Conservation (phyloP, 805 yeast genomes). For the Metschnikowia cubensis region DNA sequence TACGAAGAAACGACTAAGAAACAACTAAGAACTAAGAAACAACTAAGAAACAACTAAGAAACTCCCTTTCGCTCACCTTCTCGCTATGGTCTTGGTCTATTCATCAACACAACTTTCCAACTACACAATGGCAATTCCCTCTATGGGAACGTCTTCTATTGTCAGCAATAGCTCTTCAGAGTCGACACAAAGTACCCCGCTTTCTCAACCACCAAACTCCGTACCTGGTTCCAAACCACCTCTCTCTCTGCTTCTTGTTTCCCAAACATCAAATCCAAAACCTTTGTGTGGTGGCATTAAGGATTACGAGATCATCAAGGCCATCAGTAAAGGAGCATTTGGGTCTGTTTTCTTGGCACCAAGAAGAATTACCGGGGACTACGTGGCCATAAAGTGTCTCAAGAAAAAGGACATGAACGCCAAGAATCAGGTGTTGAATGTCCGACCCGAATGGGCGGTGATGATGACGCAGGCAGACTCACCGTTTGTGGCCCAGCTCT, state of each 20-base stretch:
- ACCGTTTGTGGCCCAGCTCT: conserved; percentile 87
- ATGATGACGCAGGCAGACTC: conserved; percentile 95
- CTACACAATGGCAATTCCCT: conserved; percentile 10
- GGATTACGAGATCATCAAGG: conserved; percentile 88
- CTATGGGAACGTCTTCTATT: conserved; percentile 7
- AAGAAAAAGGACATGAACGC: conserved; percentile 95
- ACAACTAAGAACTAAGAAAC: no score
- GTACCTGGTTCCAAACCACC: conserved; percentile 50
- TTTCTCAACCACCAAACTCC: conserved; percentile 8
- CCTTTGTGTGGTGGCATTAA: conserved; percentile 65
- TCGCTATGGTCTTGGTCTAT: no score
- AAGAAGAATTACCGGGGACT: conserved; percentile 84
- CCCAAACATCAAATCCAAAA: conserved; percentile 52
- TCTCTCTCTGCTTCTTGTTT: conserved; percentile 72
- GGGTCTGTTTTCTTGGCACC: conserved; percentile 90
- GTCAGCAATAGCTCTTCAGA: conserved; percentile 22
- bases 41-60: no score
- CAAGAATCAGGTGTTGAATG: conserved; percentile 92
- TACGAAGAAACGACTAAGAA: no score
- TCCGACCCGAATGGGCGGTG: conserved; percentile 93
- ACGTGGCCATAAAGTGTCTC: conserved; percentile 89
- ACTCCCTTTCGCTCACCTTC: no score
- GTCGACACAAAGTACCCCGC: neutral
- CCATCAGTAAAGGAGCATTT: conserved; percentile 95
- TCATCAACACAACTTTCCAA: no score